Percentiles rank a stretch among this genome's conserved stretches.
These are phyloP conservation scores for Ceratocystis diversiconidia DNA, from an alignment of 2,329 filamentous ascomycete species.

Conservation along the genomic window DNA sequence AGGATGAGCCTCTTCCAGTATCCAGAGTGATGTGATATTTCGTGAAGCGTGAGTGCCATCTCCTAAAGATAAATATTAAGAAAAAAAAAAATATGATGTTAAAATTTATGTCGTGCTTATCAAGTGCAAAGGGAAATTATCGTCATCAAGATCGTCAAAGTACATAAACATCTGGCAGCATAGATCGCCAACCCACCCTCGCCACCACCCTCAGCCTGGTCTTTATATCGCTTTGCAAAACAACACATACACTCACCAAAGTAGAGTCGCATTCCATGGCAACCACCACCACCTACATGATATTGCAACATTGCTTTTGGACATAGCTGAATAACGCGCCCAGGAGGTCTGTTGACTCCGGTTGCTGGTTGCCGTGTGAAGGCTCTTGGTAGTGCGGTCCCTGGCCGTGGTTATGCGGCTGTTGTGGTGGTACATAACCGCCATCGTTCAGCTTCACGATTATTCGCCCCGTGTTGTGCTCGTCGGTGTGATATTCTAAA, in stretches of 20 bases:
- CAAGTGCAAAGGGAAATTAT: neutral
- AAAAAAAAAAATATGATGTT: neutral
- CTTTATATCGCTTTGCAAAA: neutral
- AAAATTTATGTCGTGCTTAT: neutral
- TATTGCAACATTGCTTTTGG: constrained; percentile 55
- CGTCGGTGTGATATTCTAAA: constrained; percentile 70
- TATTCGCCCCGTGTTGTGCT: constrained; percentile 68
- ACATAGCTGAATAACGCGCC: constrained; percentile 31
- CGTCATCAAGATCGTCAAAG: constrained; percentile 9
- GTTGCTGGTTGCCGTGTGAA: constrained; percentile 21
- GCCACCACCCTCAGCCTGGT: neutral
- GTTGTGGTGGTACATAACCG: constrained; percentile 38
- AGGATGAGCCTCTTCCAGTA: neutral
- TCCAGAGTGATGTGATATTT: neutral
- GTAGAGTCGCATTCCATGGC: neutral
- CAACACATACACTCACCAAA: neutral
- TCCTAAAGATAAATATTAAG: no score
- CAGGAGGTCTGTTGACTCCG: constrained; percentile 30
- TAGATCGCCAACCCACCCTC: neutral
- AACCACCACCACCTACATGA: constrained; percentile 43
- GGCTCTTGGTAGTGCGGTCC: constrained; percentile 2
- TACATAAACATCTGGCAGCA: neutral
- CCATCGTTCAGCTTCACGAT: constrained; percentile 76
- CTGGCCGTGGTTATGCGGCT: constrained; percentile 22
- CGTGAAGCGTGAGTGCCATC: no score